Base-by-base conservation (phyloP, 1,284 basidiomycete genomes). In the Sutorius eximius region DNA sequence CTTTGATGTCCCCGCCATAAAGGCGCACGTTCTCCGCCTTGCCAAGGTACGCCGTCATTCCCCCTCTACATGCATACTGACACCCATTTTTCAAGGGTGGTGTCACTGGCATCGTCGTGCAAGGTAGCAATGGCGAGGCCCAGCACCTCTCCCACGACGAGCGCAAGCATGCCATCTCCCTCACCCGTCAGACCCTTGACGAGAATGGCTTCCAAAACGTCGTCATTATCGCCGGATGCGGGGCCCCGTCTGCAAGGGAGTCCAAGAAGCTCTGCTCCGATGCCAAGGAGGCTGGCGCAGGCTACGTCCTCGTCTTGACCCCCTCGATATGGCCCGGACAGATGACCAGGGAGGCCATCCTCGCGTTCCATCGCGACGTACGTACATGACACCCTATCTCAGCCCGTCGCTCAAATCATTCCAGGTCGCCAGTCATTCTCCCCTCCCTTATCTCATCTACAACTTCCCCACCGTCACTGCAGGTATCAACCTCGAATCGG, bases 371-470 rank as follows among this genome's bases (percentile, higher is more conserved):
- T 67, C 77, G 77, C 15, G 78, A 85, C 64, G 86, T 85, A 60
- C 52, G 73, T 57, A 30, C 27, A 4, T 45, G 16, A 27, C 52
- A 29, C 29, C 3, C 32, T 12, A 11, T 37, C n/a, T 43, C 20
- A 50, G 10, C 22, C 46, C 13, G 38, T 51, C 55, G 66, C 41
- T 32, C 65, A 52, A 71, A 75, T 73, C 59, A 59, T 55, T 18
- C n/a, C 65, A 91, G 81, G 89, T 95, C 15, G 90, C 93, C 27
- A 89, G 91, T 65, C 81, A 79, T 2, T 91, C 87, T 1, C 90
- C 91, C 0, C 80, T 96, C 45, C 93, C 93, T 0, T 85, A 88
- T 42, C 87, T 96, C 86, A 80, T 95, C 49, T 96, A 96, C 80
- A 95, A 95, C 75, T 95, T 93, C 76, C 91, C 94, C 44, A 72